Base-by-base conservation (phyloP, 1,139 yeast genomes). In the Candida tunisiensis region DNA sequence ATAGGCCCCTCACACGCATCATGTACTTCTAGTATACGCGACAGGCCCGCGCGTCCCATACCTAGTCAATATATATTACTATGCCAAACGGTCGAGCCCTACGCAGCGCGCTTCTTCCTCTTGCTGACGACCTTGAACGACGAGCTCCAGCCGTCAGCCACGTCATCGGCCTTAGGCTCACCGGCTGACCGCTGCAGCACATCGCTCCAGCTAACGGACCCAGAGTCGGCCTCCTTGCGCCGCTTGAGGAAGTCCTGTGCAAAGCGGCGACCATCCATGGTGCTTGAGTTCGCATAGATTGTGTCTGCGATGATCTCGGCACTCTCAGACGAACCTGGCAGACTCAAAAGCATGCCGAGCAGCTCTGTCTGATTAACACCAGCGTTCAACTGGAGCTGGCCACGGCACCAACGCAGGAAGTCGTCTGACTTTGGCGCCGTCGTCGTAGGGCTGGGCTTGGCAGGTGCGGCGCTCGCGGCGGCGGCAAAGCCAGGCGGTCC, bases 201-300 rank as follows among this genome's bases (percentile, higher is more conserved):
- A 39, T 66, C 72, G 35, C 62, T 60, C 58, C 58, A 52, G 5
- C 49, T 36, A 26, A 42, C 44, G 16, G 35, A 36, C 31, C 14
- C 33, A 32, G 28, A 42, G 66, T 46, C 53, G 28, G 79, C 83
- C 32, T 58, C 65, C 37, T 62, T 63, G 45, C 91, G 74, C 47
- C 78, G 72, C 54, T 75, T 78, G 49, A 77, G 59, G 49, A 88
- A 88, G 45, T 88, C 98, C 33, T 67, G 70, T 1, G 96, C 93
- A 58, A 85, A 88, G 37, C 93, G 65, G 47, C 94, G 72, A 14
- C 96, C 98, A 48, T 88, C 95, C 80, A 88, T 74, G 3, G 91
- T 77, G 3, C 91, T 69, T 16, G 94, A 79, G 38, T 88, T 79
- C 27, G 91, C 72, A 53, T 83, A 85, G 34, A 88, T 73, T 9